Evolutionary conservation across 2,329 filamentous ascomycete species (phyloP).

Genomic region (Seiridium cupressi): DNA sequence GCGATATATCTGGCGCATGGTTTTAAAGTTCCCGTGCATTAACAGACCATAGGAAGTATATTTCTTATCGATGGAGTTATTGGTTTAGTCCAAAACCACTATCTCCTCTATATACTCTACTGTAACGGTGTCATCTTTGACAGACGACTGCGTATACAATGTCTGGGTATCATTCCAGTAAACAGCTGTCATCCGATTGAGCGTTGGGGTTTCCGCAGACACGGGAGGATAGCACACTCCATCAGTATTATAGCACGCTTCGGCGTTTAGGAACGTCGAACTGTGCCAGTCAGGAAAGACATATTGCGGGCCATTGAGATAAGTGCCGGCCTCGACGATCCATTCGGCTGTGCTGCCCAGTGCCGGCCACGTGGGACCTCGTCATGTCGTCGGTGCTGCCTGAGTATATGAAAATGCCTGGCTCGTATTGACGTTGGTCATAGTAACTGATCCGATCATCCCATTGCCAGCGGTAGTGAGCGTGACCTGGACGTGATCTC

Average conservation of each 20-base stretch:
- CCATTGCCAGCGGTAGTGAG: not conserved
- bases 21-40: no score
- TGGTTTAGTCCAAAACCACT: no score
- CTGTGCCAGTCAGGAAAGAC: slow-evolving; percentile 1
- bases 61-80: no score
- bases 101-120: not conserved
- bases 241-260: not conserved
- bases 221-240: not conserved
- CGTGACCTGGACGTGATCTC: not conserved
- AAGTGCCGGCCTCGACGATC: slow-evolving; percentile 1
- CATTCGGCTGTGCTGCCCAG: not conserved
- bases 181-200: slow-evolving; percentile 4
- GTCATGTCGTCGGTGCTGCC: not conserved
- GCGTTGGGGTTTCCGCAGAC: not conserved
- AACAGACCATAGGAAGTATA: no score
- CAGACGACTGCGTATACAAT: not conserved
- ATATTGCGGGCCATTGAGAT: slow-evolving; percentile 1
- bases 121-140: not conserved
- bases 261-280: not conserved
- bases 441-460: not conserved
- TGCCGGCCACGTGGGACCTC: not conserved
- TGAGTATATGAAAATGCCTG: slow-evolving; percentile 1
- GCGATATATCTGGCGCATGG: no score
- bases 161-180: slow-evolving; percentile 4
- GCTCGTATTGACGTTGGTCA: slow-evolving; percentile 4